Evolutionary conservation across 495 filamentous ascomycete genomes (phyloP), one percentile per base, ranked within the genome.

Genomic region (Aspergillus nidulans): DNA sequence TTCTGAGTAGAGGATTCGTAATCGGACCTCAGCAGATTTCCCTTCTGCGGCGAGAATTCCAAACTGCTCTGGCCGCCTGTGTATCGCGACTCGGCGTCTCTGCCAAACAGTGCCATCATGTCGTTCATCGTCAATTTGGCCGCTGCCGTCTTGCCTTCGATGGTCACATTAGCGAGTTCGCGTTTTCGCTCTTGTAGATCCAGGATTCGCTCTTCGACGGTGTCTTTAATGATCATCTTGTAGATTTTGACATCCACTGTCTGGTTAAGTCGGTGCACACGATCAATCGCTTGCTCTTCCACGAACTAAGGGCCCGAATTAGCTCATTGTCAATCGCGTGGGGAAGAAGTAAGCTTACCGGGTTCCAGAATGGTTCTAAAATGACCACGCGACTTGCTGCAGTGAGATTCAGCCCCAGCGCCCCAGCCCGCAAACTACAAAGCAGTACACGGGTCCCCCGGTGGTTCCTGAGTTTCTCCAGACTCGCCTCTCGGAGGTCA

Each of bases 251-350:
- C 94, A 64, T 97, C 92, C 13, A 89, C 75, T 13, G 90, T 96
- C 71, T 98, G 94, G 51, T 94, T 97, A 39, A 98, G 84, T 10
- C 94, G 89, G 61, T 98, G 94, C 42, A 98, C 94, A 40, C 94
- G 91, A 68, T 98, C 94, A 61, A 98, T 98, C 9, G 94, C 94
- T 78, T 97, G 94, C 69, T 97, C 94, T 79, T 98, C 94, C 23
- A 97, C 88, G 60, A 98, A 98, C 75, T 88, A 49, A 63, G 70
- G 69, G 25, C 54, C 39, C 15, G 53, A 40, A 13, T 18, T 6
- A 23, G n/a, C 25, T 39, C 1, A n/a, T 8, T 39, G 36, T 39
- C 36, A 39, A 4, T 13, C 41, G 32, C 46, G 18, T 10, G 25
- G 16, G 30, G 28, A n/a, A 10, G 53, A 46, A 24, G 45, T 46